phyloP scores from a whole-genome alignment of 1,284 basidiomycete genomes.

The Pseudozyma hubeiensis region DNA sequence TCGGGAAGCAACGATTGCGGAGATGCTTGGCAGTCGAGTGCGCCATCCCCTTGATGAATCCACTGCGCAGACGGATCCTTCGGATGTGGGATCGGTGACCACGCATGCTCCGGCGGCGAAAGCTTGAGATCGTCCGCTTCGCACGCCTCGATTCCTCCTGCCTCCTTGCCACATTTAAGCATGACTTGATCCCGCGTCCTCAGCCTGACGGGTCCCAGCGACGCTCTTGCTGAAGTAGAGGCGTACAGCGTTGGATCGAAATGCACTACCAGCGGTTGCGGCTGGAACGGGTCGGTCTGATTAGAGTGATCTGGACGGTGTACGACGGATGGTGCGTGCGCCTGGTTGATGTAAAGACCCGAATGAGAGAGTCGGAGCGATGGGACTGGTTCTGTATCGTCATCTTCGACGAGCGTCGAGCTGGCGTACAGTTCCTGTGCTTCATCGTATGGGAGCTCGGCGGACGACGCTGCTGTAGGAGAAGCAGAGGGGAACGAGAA shows the following conservation, averaged over 20 bases:
- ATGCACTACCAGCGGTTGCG: slow-evolving; percentile 42
- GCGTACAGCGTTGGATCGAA: slow-evolving; percentile 34
- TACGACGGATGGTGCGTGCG: slow-evolving; percentile 22
- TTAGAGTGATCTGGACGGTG: slow-evolving; percentile 32
- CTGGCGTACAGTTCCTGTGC: slow-evolving; percentile 5
- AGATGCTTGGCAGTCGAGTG: slow-evolving; percentile 27
- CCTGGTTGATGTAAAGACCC: slow-evolving; percentile 54
- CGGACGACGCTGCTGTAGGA: slow-evolving; percentile 6
- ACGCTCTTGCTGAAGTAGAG: slow-evolving; percentile 16
- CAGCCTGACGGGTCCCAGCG: slow-evolving; percentile 23
- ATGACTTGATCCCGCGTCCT: slow-evolving; percentile 46
- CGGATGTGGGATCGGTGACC: slow-evolving; percentile 7
- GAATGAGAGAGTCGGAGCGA: slow-evolving; percentile 50
- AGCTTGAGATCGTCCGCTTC: slow-evolving; percentile 39
- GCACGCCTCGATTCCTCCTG: slow-evolving; percentile 51
- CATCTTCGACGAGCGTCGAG: slow-evolving; percentile 30
- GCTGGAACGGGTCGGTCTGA: slow-evolving; percentile 29
- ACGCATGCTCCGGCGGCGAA: neutral
- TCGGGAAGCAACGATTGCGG: slow-evolving; percentile 28
- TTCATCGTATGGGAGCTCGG: slow-evolving; percentile 6
- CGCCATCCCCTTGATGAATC: neutral
- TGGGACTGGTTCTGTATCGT: slow-evolving; percentile 36
- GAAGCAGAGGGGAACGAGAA: slow-evolving; percentile 25
- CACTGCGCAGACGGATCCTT: neutral
- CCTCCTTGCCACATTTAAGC: slow-evolving; percentile 34